Evolutionary conservation across 2,329 filamentous ascomycete species (phyloP), one percentile per base, ranked within the genome.

Genomic region (Lachnellula hyalina): DNA sequence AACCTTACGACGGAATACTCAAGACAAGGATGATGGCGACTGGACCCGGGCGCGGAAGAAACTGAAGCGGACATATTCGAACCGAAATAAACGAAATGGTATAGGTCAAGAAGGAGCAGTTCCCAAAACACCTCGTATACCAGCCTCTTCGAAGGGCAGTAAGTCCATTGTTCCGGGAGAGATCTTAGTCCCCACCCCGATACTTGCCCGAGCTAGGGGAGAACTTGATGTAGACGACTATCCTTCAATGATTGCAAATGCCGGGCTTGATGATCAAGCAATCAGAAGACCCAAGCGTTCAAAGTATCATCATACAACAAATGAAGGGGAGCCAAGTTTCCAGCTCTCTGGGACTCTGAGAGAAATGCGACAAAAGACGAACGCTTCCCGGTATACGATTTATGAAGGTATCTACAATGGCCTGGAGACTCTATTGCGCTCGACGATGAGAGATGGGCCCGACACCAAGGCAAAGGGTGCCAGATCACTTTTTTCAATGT

Each of bases 401-500:
- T 73, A 75, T 47, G 74, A 77, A 52, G 72, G 75, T 2, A 71
- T 80, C 49, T 73, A 75, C 53, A 69, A 72, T 36, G 73, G 74
- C 2, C 55, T 79, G 14, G 75, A 78, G 46, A 67, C 73, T 5
- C 65, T 80, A 23, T 66, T 80, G 3, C 70, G 70, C 40, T 72
- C 74, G 4, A 79, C 77, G 17, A 65, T 45, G 34, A 48, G 50
- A 17, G 51, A 52, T 9, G 14, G 49, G n/a, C 36, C 57, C 12
- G 55, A 59, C 47, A 28, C 48, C n/a, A 54, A 57, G 8, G 32
- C 40, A 49, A 64, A 58, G 57, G 71, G 65, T 19, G 54, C 69
- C 4, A 73, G 69, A 25, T 77, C 77, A 4, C 68, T 82, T 9
- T 56, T 81, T 17, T 73, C 74, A 19, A 76, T 78, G 72, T 78